Conservation (phyloP, 1,284 basidiomycete species). For the Pyrrhoderma noxium region DNA sequence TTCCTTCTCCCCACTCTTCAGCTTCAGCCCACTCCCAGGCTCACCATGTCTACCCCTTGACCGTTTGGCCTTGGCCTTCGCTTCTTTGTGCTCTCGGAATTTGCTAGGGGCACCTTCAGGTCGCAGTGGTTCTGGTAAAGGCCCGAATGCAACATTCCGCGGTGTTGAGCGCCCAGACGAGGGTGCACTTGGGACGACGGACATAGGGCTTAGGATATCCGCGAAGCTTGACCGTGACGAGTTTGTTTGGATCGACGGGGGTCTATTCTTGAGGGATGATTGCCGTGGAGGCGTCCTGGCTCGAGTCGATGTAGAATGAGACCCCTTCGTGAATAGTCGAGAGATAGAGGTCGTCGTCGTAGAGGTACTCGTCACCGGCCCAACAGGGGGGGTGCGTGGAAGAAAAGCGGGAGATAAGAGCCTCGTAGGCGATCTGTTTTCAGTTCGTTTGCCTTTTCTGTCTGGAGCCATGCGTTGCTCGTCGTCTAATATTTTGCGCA, state of each 20-base stretch:
- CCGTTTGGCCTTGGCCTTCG: constrained; percentile 20
- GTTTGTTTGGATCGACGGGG: constrained; percentile 25
- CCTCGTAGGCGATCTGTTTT: constrained; percentile 16
- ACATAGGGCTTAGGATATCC: constrained; percentile 13
- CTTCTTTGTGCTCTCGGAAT: constrained; percentile 26
- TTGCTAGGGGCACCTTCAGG: constrained; percentile 23
- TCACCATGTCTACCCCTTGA: background rate
- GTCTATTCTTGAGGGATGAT: constrained; percentile 48
- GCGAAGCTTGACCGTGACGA: constrained; percentile 4
- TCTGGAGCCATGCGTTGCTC: constrained; percentile 35
- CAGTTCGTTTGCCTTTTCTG: constrained; percentile 19
- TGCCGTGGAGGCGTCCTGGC: constrained; percentile 44
- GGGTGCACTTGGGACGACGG: constrained; percentile 22
- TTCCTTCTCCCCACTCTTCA: constrained; percentile 23
- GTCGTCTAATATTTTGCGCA: constrained; percentile 58
- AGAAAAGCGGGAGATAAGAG: constrained; percentile 25
- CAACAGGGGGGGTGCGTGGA: constrained; percentile 41
- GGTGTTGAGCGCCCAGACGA: constrained; percentile 49
- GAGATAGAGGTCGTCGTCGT: constrained; percentile 70
- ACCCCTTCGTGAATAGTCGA: constrained; percentile 48
- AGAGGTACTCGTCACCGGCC: constrained; percentile 48
- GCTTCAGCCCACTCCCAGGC: background rate
- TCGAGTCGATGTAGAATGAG: constrained; percentile 50
- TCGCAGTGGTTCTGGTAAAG: constrained; percentile 55
- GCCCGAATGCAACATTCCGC: constrained; percentile 68